Evolutionary conservation across 441 rosid genomes (phyloP), one percentile per base, ranked within the genome.

Genomic region (Populus hybrid): DNA sequence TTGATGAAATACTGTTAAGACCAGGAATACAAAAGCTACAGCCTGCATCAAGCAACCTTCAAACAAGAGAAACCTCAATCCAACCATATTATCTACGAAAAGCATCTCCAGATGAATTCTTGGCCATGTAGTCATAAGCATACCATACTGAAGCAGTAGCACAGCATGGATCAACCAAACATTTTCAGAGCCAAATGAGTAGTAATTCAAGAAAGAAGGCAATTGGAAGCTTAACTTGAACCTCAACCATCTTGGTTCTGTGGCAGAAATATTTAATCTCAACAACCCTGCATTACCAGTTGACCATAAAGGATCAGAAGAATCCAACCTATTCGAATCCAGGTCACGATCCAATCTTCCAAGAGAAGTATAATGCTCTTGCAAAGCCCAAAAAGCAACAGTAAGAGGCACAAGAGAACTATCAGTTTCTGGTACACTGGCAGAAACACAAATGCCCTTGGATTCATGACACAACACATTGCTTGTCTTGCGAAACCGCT

Each of bases 101-200:
- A 93, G 91, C 88, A 94, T 89, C 90, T 95, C 97, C 93, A 95
- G 83, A 69, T 91, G 83, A 81, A 92, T 88, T 80, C 79, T 87
- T 78, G 97, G 98, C 97, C 97, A 90, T 56, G 76, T 56, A 33
- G 77, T 72, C 78, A 80, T 84, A 80, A 94, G 72, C 23, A 64
- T 81, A 79, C 99, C 98, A 86, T 80, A 74, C 71, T 82, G 92
- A 83, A 86, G 90, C 82, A 90, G 84, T 50, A 84, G 26, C 0
- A 84, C 65, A 71, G 82, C 78, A 81, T 77, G 89, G 76, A 84
- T 68, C 77, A 92, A 80, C 91, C 86, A 78, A 76, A 74, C 66
- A 76, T 81, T 78, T 76, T 85, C 86, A 11, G 72, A 79, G 74
- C 81, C 84, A 78, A 77, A 81, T 68, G 79, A 79, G 78, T 77